Conservation (phyloP, 164 flowering plant species). For the Tinospora cordifolia region DNA sequence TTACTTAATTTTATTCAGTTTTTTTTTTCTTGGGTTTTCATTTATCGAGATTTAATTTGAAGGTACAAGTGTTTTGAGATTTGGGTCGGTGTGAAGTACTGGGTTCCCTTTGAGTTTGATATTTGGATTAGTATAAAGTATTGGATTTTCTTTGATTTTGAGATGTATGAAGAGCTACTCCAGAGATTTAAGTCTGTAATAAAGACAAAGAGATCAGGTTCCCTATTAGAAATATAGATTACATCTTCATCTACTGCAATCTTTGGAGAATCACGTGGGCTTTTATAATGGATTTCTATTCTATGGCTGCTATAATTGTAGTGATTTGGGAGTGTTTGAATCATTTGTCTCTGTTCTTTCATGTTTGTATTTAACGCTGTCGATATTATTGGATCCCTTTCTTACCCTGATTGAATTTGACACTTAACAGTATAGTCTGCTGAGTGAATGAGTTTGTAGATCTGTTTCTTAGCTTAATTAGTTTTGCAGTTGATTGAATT, state of each 20-base stretch:
- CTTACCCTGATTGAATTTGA: not conserved
- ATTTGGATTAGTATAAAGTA: not conserved
- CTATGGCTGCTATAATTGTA: not conserved
- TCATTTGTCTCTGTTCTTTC: not conserved
- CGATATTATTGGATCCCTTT: not conserved
- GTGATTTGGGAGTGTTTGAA: not conserved
- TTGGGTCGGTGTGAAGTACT: not conserved
- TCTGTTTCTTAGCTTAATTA: not conserved
- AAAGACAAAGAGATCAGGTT: not conserved
- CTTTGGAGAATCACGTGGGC: not conserved
- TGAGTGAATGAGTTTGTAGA: not conserved
- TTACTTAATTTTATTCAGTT: not conserved
- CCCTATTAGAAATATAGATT: not conserved
- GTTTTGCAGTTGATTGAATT: not conserved
- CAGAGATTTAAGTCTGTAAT: too few species aligned
- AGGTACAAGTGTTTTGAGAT: not conserved
- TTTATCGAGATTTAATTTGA: not conserved
- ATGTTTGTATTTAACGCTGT: not conserved
- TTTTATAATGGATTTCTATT: too few species aligned
- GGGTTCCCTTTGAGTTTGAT: conserved; percentile 9
- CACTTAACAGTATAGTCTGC: not conserved
- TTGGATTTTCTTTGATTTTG: conserved; percentile 2
- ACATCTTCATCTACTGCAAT: not conserved
- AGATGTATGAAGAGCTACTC: not conserved
- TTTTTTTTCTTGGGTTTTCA: not conserved